Base-by-base conservation (phyloP, 2,329 filamentous ascomycete genomes). In the Aspergillus sp. region DNA sequence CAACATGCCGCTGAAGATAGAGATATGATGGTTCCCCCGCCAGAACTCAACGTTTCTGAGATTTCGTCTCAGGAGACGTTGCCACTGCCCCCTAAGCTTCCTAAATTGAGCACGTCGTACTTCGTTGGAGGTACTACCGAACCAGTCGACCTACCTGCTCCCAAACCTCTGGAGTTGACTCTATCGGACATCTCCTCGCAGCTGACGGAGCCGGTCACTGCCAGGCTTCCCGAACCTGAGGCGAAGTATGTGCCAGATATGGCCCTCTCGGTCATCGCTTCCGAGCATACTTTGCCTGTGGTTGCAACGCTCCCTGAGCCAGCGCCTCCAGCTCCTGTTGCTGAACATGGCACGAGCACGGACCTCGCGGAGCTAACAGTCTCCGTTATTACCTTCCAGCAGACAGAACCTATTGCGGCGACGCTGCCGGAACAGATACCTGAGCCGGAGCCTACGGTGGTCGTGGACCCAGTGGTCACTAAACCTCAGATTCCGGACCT, bases 11-110 rank as follows among this genome's bases (percentile, higher is more conserved):
- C 45, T 14, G 56, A 56, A 17, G 45, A 40, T 5, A 54, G 52
- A 40, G 59, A 59, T 29, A 55, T 54, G 19, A 47, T 58, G n/a
- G 57, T 60, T 42, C 47, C 60, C 17, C 60, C 55, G 20, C 54
- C 59, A 4, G 56, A 69, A 23, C 52, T 73, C 53, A 60, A 62
- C 25, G 48, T 72, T 7, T 73, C 72, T 2, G 56, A 55, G 4
- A 65, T 75, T 36, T 53, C 64, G 23, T 63, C 60, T 5, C 64
- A 73, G 55, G 67, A 70, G 46, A 74, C 70, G 9, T 40, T 52
- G 14, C 76, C 74, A 31, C 56, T 67, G n/a, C 55, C 59, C 5
- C 83, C 84, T 2, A 70, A 58, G 40, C 61, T 62, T 47, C 71
- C 73, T 3, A 63, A 71, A 53, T 49, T 72, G 49, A 61, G 59